These are phyloP conservation scores for Sorghum bicolor DNA, from an alignment of 176 grass and related monocot genomes.

Conservation along the genomic window DNA sequence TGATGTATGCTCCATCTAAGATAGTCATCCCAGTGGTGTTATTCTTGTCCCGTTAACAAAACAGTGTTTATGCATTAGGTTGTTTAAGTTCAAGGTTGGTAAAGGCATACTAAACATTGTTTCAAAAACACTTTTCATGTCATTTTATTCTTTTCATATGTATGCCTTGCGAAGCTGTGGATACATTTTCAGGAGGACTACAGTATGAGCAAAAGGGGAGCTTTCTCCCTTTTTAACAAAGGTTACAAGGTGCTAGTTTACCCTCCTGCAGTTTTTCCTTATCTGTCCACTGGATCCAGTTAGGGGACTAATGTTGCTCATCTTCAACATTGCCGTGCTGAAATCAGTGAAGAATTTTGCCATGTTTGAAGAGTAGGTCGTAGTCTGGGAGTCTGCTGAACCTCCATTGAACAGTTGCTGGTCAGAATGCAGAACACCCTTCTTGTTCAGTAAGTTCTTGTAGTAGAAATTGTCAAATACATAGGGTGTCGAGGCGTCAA, in stretches of 20 bases:
- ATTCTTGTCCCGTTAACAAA: not conserved
- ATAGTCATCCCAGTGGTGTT: not conserved
- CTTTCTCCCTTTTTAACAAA: not conserved
- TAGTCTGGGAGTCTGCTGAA: conserved; percentile 39
- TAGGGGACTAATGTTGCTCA: conserved; percentile 62
- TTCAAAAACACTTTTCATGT: not conserved
- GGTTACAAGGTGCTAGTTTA: conserved; percentile 31
- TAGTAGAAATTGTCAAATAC: conserved; percentile 49
- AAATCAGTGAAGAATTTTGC: conserved; percentile 40
- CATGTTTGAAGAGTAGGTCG: conserved; percentile 30
- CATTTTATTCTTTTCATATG: conserved; percentile 20
- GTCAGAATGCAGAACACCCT: conserved; percentile 58
- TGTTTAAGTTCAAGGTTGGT: not conserved
- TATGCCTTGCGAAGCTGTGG: not conserved
- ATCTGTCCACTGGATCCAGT: conserved; percentile 53
- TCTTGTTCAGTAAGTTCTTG: conserved; percentile 40
- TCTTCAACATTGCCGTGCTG: conserved; percentile 44
- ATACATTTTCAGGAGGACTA: not conserved
- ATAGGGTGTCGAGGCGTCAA: conserved; percentile 39
- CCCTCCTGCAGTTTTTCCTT: conserved; percentile 58
- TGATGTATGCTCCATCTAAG: not conserved
- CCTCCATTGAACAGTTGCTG: conserved; percentile 57
- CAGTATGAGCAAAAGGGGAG: not conserved
- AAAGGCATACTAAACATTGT: not conserved
- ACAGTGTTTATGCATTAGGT: not conserved